These are phyloP conservation scores for Mycena latifolia DNA, from an alignment of 768 basidiomycete species.

Conservation along the genomic window DNA sequence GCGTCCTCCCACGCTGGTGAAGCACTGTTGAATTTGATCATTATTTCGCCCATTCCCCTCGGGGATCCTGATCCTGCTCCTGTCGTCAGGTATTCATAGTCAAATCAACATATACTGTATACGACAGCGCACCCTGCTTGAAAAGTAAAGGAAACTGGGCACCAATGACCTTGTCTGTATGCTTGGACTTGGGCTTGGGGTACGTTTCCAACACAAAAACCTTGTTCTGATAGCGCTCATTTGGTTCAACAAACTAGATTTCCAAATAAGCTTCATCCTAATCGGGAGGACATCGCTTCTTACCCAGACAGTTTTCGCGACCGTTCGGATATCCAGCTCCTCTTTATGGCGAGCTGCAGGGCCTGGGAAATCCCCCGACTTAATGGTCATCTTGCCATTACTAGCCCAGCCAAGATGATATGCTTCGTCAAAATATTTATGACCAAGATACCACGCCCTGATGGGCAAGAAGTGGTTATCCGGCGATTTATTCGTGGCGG, in stretches of 20 bases:
- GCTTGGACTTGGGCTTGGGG: background rate
- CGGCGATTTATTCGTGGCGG: background rate
- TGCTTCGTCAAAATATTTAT: conserved; percentile 30
- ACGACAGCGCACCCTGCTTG: conserved; percentile 20
- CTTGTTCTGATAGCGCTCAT: background rate
- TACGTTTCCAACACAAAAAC: conserved; percentile 22
- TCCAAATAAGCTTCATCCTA: background rate
- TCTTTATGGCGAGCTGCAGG: conserved; percentile 15
- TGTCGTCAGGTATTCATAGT: conserved; percentile 6
- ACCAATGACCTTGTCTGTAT: conserved; percentile 11
- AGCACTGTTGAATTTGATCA: conserved; percentile 35
- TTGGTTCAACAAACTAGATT: conserved; percentile 13
- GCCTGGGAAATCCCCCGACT: conserved; percentile 17
- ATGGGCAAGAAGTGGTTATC: conserved; percentile 32
- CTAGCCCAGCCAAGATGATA: conserved; percentile 21
- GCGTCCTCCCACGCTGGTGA: conserved; percentile 28
- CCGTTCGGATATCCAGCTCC: conserved; percentile 15
- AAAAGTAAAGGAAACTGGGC: conserved; percentile 4
- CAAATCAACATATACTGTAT: background rate
- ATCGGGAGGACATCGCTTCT: background rate
- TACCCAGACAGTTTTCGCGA: conserved; percentile 2
- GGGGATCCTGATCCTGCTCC: too few species aligned
- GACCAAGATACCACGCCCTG: conserved; percentile 42
- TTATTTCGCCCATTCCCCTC: conserved; percentile 34
- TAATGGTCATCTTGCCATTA: conserved; percentile 13